Evolutionary conservation across 2,329 filamentous ascomycete genomes (phyloP).

Genomic region (Claviceps capensis): DNA sequence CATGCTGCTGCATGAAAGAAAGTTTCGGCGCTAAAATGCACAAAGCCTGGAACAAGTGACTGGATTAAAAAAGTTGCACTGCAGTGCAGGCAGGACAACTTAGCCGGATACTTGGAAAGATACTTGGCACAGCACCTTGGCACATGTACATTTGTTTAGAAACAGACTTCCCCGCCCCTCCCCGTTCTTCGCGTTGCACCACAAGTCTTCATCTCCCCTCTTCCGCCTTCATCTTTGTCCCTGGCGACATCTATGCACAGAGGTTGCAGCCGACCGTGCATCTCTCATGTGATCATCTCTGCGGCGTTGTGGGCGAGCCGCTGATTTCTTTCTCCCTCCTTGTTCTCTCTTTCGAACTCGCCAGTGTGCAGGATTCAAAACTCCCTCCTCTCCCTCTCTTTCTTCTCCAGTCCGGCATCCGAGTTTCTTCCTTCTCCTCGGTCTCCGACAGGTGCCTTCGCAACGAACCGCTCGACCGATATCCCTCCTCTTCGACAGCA

Average conservation of each 20-base stretch:
- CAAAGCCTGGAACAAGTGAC: too few relatives aligned
- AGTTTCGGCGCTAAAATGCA: too few relatives aligned
- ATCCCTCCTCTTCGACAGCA: neutral
- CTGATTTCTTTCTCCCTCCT: constrained; percentile 9
- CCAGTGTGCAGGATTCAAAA: neutral
- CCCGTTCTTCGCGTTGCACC: constrained; percentile 1
- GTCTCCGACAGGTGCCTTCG: neutral
- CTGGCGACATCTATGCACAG: constrained; percentile 11
- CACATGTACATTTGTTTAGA: neutral
- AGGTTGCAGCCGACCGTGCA: constrained; percentile 10
- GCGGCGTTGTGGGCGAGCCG: constrained; percentile 19
- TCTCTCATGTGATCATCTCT: constrained; percentile 15
- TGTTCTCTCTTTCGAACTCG: neutral
- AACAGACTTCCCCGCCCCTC: constrained; percentile 1
- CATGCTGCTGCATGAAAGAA: too few relatives aligned
- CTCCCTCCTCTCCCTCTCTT: neutral
- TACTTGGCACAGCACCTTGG: neutral
- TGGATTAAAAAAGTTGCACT: too few relatives aligned
- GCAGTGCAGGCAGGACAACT: too few relatives aligned
- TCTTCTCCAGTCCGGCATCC: neutral
- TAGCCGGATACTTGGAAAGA: too few relatives aligned
- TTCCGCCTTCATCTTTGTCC: constrained; percentile 1
- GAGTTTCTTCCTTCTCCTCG: neutral
- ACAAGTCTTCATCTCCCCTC: neutral
- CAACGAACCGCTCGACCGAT: neutral